Percentiles rank a stretch among this genome's conserved stretches.
Conservation (phyloP, 176 grass and related monocot species). For the Phoenix dactylifera region DNA sequence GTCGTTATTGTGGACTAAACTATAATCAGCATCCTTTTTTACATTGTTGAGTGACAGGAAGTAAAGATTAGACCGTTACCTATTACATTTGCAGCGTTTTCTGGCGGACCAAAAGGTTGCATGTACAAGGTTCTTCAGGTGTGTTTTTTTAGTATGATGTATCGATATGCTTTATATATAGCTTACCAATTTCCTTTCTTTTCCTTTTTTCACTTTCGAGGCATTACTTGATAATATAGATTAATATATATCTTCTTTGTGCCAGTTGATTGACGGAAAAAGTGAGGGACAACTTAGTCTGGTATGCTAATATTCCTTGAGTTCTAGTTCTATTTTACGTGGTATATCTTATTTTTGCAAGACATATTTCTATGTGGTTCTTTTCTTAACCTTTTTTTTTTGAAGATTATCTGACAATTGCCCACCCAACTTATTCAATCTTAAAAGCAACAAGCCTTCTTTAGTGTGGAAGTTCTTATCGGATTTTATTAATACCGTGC, state of each 20-base stretch:
- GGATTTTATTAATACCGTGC: neutral
- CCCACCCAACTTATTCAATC: too few relatives aligned
- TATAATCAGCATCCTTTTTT: neutral
- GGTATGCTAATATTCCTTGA: conserved; percentile 32
- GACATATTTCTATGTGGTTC: too few relatives aligned
- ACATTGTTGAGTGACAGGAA: conserved; percentile 38
- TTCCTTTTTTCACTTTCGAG: conserved; percentile 14
- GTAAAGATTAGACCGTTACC: conserved; percentile 50
- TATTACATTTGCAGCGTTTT: conserved; percentile 77
- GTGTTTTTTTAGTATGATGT: neutral
- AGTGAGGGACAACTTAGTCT: conserved; percentile 41
- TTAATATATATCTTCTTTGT: conserved; percentile 8
- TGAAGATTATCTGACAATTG: too few relatives aligned
- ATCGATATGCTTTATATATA: neutral
- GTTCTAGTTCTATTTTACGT: neutral
- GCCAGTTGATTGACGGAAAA: conserved; percentile 48
- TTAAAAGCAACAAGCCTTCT: too few relatives aligned
- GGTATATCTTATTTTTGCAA: neutral
- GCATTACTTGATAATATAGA: neutral
- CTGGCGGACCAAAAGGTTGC: conserved; percentile 86
- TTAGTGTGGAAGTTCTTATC: neutral
- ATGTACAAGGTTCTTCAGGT: conserved; percentile 97
- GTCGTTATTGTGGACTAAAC: neutral
- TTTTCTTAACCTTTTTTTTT: too few relatives aligned
- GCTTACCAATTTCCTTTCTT: neutral